These are phyloP conservation scores for Thamnidium elegans DNA, from an alignment of 192 early-diverging fungal genomes.

Conservation along the genomic window DNA sequence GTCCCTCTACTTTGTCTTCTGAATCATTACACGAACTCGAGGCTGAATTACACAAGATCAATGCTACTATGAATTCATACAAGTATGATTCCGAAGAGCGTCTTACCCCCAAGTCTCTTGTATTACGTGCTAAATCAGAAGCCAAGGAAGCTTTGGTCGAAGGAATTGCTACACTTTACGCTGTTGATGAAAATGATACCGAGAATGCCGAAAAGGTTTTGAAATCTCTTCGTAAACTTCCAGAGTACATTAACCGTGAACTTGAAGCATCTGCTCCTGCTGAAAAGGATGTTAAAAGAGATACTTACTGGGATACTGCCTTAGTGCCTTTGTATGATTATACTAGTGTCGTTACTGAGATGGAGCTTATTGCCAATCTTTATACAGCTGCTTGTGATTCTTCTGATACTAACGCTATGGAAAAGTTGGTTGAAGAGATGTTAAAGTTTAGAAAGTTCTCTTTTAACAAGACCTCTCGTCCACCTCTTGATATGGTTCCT, in stretches of 20 bases:
- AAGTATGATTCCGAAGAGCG: conserved; percentile 18
- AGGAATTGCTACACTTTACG: conserved; percentile 66
- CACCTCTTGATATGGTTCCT: conserved; percentile 60
- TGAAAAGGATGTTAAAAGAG: conserved; percentile 1
- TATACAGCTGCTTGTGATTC: conserved; percentile 15
- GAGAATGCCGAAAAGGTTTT: conserved; percentile 39
- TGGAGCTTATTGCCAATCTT: conserved; percentile 47
- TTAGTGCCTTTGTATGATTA: conserved; percentile 40
- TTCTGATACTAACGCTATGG: conserved; percentile 11
- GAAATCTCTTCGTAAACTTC: conserved; percentile 49
- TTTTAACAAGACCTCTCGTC: conserved; percentile 49
- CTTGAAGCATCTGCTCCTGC: background rate
- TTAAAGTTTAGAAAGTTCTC: conserved; percentile 38
- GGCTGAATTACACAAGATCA: conserved; percentile 34
- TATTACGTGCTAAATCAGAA: conserved; percentile 32
- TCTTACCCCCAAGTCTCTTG: conserved; percentile 10
- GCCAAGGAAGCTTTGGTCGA: conserved; percentile 65
- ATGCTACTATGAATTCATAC: conserved; percentile 18
- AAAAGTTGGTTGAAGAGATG: conserved; percentile 33
- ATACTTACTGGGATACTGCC: conserved; percentile 21
- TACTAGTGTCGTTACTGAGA: conserved; percentile 44
- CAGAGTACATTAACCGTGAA: conserved; percentile 25
- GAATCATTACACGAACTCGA: conserved; percentile 43
- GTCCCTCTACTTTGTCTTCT: conserved; percentile 46
- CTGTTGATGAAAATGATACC: conserved; percentile 55